Base-by-base conservation (phyloP, 495 filamentous ascomycete genomes). In the Thozetella sp. region DNA sequence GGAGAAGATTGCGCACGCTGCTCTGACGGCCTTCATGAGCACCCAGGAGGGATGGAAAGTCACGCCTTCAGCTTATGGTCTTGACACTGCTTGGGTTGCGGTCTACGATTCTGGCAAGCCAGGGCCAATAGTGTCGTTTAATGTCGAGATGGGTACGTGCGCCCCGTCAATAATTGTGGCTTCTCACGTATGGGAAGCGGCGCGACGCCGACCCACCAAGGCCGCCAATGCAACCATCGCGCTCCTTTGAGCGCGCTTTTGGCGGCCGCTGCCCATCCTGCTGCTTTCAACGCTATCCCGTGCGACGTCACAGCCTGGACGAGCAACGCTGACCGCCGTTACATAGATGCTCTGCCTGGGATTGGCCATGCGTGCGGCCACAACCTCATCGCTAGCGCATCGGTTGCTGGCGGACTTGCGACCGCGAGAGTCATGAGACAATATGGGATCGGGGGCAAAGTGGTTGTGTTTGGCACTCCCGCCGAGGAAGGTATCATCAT, bases 331-430 rank as follows among this genome's bases (percentile, higher is more conserved):
- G 0, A 58, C 22, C 9, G 25, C n/a, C 3, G 13, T n/a, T n/a
- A 23, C 1, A 10, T 37, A 76, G 84, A 87, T 59, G 83, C 84
- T 0, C 72, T 87, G 20, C 85, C 85, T 0, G 76, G 65, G 2
- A 83, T 90, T 37, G 88, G 86, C 34, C 88, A 91, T 63, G 86
- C 86, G 0, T 90, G 87, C 57, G 87, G 88, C 4, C 88, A 90
- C 70, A 90, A 90, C 56, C 82, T 91, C 1, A 91, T 90, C 59
- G 82, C 87, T 4, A 88, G 79, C 0, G 81, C 81, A 22, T 89
- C 87, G 2, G 68, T 90, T 12, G 78, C 83, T 0, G 87, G 75
- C 0, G 87, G 81, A 12, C 66, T 91, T 3, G 86, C 85, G n/a
- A 74, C 85, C 0, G 85, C 79, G 0, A 64, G 78, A 3, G 63